A percentile compares a stretch with the other conserved stretches of the same genome.
Conservation (phyloP, 2,329 filamentous ascomycete species). For the Xylariales sp. region DNA sequence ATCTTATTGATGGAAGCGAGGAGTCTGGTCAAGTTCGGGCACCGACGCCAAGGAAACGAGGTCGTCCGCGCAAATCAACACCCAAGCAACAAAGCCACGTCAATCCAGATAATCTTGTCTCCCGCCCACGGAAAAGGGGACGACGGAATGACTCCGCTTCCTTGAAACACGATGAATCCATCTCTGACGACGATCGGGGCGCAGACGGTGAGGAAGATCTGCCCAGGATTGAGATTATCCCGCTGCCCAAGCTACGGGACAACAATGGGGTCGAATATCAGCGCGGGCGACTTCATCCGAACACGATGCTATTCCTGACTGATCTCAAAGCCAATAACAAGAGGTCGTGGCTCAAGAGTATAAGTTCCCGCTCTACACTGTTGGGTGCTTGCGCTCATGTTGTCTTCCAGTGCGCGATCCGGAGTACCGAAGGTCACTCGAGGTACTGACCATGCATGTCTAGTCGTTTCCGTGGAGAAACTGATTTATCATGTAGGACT, state of each 20-base stretch:
- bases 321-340: conserved; percentile 58
- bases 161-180: conserved; percentile 12
- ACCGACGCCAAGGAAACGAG: conserved; percentile 8
- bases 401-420: conserved; percentile 65
- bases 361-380: neutral
- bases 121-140: conserved; percentile 12
- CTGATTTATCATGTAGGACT: too few relatives aligned
- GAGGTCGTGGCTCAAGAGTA: conserved; percentile 40
- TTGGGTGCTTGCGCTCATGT: neutral
- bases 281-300: conserved; percentile 49
- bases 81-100: neutral
- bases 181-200: conserved; percentile 14
- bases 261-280: conserved; percentile 42
- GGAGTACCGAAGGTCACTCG: conserved; percentile 72
- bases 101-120: conserved; percentile 14
- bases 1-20: conserved; percentile 1
- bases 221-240: conserved; percentile 36
- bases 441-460: too few relatives aligned
- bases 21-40: neutral
- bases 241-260: conserved; percentile 35
- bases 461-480: too few relatives aligned
- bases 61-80: conserved; percentile 3
- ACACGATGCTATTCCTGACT: conserved; percentile 52
- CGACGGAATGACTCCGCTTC: conserved; percentile 12
- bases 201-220: conserved; percentile 30